Evolutionary conservation across 2,329 filamentous ascomycete species (phyloP).

Genomic region (Hypoxylon sp.): DNA sequence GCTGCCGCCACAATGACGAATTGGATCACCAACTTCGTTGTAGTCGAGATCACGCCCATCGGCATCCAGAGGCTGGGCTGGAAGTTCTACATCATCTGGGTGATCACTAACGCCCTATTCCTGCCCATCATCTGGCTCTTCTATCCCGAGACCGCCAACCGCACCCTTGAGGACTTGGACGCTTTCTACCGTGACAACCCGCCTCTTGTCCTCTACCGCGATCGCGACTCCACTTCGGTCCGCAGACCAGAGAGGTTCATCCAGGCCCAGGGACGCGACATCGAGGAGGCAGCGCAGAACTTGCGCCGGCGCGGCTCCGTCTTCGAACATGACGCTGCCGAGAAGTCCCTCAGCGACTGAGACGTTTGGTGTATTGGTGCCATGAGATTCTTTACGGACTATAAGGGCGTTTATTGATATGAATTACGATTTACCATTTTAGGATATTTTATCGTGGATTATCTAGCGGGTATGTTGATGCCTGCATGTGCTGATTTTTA

Average conservation of each 20-base stretch:
- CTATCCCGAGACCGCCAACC: conserved; percentile 60
- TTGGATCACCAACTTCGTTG: conserved; percentile 56
- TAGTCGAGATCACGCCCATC: conserved; percentile 53
- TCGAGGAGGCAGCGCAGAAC: conserved; percentile 43
- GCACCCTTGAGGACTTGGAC: conserved; percentile 49
- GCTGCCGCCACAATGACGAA: conserved; percentile 57
- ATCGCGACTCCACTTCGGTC: conserved; percentile 45
- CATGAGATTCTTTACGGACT: neutral
- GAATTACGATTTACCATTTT: neutral
- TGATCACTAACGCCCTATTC: conserved; percentile 60
- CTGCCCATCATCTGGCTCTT: conserved; percentile 62
- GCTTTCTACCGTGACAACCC: conserved; percentile 51
- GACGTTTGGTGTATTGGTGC: neutral
- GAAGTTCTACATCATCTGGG: conserved; percentile 67
- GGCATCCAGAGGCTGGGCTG: conserved; percentile 61
- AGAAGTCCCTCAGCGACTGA: conserved; percentile 32
- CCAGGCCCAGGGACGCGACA: conserved; percentile 42
- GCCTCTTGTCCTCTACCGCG: conserved; percentile 46
- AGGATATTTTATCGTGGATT: conserved; percentile 7
- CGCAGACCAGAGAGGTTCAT: conserved; percentile 44
- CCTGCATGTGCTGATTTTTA: conserved; percentile 5
- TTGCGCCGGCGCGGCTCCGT: conserved; percentile 38
- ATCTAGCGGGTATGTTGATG: conserved; percentile 3
- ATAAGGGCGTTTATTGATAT: neutral
- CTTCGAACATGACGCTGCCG: conserved; percentile 36